These are phyloP conservation scores for Collariella sp. DNA, from an alignment of 495 filamentous ascomycete species.

Conservation along the genomic window DNA sequence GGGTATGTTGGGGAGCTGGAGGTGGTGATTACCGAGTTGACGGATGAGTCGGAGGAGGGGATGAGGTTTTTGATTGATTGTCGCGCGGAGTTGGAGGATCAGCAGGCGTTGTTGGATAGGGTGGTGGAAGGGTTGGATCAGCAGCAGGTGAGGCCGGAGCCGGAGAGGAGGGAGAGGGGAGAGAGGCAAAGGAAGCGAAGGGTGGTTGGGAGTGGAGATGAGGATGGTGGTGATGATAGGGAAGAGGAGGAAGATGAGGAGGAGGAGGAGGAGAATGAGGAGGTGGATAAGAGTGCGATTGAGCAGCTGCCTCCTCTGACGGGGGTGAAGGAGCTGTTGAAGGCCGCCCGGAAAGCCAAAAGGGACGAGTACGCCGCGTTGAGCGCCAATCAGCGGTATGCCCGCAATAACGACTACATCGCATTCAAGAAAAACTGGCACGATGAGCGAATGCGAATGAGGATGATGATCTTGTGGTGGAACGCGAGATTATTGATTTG, in stretches of 20 bases:
- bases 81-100: conserved; percentile 40
- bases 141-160: conserved; percentile 31
- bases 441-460: conserved; percentile 45
- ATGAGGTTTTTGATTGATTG: conserved; percentile 40
- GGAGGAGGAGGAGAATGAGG: conserved; percentile 34
- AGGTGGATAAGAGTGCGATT: conserved; percentile 16
- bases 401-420: conserved; percentile 68
- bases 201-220: conserved; percentile 13
- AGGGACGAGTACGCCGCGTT: conserved; percentile 31
- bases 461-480: conserved; percentile 70
- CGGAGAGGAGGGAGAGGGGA: conserved; percentile 4
- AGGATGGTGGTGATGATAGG: conserved; percentile 25
- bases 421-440: conserved; percentile 70
- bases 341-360: conserved; percentile 29
- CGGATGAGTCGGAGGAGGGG: conserved; percentile 34
- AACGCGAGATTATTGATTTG: conserved; percentile 57
- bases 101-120: conserved; percentile 29
- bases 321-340: conserved; percentile 29
- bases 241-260: conserved; percentile 36
- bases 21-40: conserved; percentile 31
- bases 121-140: conserved; percentile 42
- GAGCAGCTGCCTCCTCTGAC: conserved; percentile 14
- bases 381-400: conserved; percentile 49
- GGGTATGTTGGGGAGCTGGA: conserved; percentile 29
- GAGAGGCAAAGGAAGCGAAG: conserved; percentile 10